Evolutionary conservation across 257 asterid genomes (phyloP).

Genomic region (Solanum dulcamara): DNA sequence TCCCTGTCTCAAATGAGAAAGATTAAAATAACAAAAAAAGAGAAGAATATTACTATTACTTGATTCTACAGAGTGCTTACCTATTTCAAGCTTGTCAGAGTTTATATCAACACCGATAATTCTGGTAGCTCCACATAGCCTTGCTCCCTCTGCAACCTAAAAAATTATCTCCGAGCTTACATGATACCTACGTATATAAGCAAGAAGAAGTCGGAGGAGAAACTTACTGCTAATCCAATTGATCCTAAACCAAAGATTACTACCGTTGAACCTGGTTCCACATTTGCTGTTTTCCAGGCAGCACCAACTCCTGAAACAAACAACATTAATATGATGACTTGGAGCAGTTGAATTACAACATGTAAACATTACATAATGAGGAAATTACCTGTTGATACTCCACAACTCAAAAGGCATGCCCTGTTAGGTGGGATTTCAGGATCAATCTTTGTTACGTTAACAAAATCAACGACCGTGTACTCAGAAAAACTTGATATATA

Average conservation of each 20-base stretch:
- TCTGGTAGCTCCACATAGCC: constrained; percentile 58
- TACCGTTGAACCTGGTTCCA: constrained; percentile 81
- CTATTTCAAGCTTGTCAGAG: constrained; percentile 46
- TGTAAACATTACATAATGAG: background rate
- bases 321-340: background rate
- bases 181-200: background rate
- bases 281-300: constrained; percentile 67
- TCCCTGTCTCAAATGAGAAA: constrained; percentile 26
- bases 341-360: background rate
- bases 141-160: constrained; percentile 90
- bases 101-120: constrained; percentile 72
- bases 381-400: constrained; percentile 71
- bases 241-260: constrained; percentile 83
- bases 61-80: constrained; percentile 3
- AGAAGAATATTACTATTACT: background rate
- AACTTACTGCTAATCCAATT: constrained; percentile 73
- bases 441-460: constrained; percentile 45
- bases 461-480: constrained; percentile 63
- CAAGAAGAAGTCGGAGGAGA: background rate
- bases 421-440: constrained; percentile 53
- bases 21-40: background rate
- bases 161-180: background rate
- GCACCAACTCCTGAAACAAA: constrained; percentile 71
- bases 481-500: constrained; percentile 64
- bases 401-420: constrained; percentile 90